These are phyloP conservation scores for Lasiodiplodia hormozganensis DNA, from an alignment of 2,329 filamentous ascomycete species.

Conservation along the genomic window DNA sequence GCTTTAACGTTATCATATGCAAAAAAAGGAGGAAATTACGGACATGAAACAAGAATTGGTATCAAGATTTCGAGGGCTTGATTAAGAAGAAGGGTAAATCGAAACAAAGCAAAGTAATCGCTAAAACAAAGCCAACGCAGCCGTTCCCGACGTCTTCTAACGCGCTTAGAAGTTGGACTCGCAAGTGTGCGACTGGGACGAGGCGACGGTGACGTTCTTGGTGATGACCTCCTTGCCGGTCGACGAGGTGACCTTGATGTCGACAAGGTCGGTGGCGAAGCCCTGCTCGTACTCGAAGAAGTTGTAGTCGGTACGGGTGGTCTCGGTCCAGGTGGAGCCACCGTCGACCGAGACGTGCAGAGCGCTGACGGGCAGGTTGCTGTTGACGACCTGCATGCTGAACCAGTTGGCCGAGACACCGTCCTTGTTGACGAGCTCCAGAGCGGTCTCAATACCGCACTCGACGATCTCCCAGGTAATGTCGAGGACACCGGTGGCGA, in stretches of 20 bases:
- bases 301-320: constrained; percentile 60
- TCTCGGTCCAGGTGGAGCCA: constrained; percentile 65
- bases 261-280: constrained; percentile 61
- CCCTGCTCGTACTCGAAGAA: constrained; percentile 68
- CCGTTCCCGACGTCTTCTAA: background rate
- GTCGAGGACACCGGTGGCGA: constrained; percentile 56
- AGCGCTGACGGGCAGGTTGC: constrained; percentile 62
- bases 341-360: constrained; percentile 69
- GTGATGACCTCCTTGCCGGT: constrained; percentile 61
- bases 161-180: constrained; percentile 40
- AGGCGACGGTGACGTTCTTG: constrained; percentile 56
- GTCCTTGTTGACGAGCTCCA: constrained; percentile 61
- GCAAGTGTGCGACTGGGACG: constrained; percentile 38
- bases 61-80: background rate
- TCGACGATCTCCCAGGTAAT: constrained; percentile 58
- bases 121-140: background rate
- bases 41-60: constrained; percentile 9
- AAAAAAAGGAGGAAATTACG: constrained; percentile 2
- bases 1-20: constrained; percentile 11
- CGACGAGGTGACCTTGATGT: constrained; percentile 62
- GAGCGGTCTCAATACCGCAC: constrained; percentile 59
- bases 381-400: constrained; percentile 70
- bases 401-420: constrained; percentile 62
- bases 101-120: background rate
- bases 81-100: background rate